Conservation (phyloP, 169 alveolate genomes). For the Cryptosporidium sp. region DNA sequence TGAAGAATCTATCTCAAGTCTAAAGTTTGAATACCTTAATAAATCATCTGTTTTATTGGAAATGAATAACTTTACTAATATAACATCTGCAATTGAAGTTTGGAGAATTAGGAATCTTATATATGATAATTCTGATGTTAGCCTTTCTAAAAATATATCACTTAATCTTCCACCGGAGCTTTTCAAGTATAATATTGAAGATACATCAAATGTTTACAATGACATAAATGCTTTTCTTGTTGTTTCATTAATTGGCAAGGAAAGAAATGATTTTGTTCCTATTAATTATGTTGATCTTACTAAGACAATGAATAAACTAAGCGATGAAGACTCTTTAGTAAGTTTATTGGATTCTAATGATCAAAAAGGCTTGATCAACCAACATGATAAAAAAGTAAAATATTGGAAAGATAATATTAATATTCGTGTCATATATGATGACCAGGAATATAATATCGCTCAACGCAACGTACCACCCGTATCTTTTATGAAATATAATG, state of each 20-base stretch:
- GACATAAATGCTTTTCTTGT: slow-evolving; percentile 30
- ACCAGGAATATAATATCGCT: slow-evolving; percentile 60
- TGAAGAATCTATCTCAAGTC: slow-evolving; percentile 75
- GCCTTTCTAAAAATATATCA: slow-evolving; percentile 41
- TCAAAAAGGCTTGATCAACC: slow-evolving; percentile 26
- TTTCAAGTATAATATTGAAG: slow-evolving; percentile 39
- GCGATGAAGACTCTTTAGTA: slow-evolving; percentile 76
- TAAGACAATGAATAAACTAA: slow-evolving; percentile 54
- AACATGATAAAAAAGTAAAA: slow-evolving; percentile 64
- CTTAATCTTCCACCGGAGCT: slow-evolving; percentile 21
- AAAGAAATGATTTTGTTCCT: slow-evolving; percentile 43
- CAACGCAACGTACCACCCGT: slow-evolving; percentile 79
- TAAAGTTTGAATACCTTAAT: slow-evolving; percentile 71
- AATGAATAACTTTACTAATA: slow-evolving; percentile 35
- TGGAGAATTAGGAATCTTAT: slow-evolving; percentile 27
- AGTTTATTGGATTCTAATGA: slow-evolving; percentile 63
- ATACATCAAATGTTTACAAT: background rate
- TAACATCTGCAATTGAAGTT: slow-evolving; percentile 40
- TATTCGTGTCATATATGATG: slow-evolving; percentile 77
- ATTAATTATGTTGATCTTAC: slow-evolving; percentile 14
- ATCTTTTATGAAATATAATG: slow-evolving; percentile 77
- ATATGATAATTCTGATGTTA: background rate
- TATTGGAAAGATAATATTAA: slow-evolving; percentile 80
- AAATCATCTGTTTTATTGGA: slow-evolving; percentile 75
- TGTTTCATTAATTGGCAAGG: slow-evolving; percentile 29